These are phyloP conservation scores for Solanum rostratum DNA, from an alignment of 257 asterid genomes.

Conservation along the genomic window DNA sequence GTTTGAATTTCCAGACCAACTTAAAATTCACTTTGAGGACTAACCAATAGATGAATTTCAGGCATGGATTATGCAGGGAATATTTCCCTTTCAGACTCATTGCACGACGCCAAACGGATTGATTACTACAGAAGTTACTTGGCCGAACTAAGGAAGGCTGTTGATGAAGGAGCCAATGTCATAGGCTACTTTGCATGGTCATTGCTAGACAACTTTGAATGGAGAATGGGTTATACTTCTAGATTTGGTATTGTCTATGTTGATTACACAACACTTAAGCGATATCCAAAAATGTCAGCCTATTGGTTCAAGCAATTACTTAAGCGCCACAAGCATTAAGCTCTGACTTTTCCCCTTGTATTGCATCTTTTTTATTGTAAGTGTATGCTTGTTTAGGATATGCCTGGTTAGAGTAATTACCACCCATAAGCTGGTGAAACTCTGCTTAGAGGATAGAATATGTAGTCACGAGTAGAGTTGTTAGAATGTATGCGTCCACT, in stretches of 20 bases:
- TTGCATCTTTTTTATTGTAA: background rate
- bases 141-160: slow-evolving; percentile 44
- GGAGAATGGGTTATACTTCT: slow-evolving; percentile 79
- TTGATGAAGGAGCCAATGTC: slow-evolving; percentile 70
- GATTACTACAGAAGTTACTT: slow-evolving; percentile 61
- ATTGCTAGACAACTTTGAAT: slow-evolving; percentile 80
- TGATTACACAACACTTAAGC: slow-evolving; percentile 61
- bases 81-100: slow-evolving; percentile 38
- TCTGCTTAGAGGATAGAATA: background rate
- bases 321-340: background rate
- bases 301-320: slow-evolving; percentile 46
- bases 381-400: background rate
- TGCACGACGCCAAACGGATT: slow-evolving; percentile 51
- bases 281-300: slow-evolving; percentile 88
- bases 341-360: background rate
- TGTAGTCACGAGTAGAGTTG: background rate
- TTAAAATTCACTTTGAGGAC: background rate
- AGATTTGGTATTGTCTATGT: slow-evolving; percentile 83
- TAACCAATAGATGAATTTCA: background rate
- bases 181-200: slow-evolving; percentile 81
- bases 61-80: slow-evolving; percentile 91
- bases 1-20: background rate
- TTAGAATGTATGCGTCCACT: no score
- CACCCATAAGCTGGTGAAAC: background rate
- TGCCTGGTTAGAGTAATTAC: background rate